Conservation (phyloP, 805 yeast genomes). For the Candida insectalens region DNA sequence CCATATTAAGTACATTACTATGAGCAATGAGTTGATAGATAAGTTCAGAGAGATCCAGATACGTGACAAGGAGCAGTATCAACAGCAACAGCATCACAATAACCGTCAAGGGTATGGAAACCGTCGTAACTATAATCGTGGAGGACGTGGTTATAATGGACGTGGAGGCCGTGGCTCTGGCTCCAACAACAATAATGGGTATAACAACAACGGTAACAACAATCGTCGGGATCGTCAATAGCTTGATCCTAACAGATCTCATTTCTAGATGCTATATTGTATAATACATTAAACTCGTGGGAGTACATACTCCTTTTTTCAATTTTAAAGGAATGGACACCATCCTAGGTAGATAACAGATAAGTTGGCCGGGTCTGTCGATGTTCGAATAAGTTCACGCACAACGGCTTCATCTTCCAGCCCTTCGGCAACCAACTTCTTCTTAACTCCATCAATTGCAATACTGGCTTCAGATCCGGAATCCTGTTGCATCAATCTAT, state of each 20-base stretch:
- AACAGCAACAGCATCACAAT: constrained; percentile 10
- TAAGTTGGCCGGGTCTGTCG: constrained; percentile 56
- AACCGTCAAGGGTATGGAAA: constrained; percentile 14
- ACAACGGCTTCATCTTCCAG: constrained; percentile 80
- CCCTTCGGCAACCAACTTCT: constrained; percentile 55
- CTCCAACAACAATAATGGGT: constrained; percentile 5
- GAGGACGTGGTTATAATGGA: constrained; percentile 16
- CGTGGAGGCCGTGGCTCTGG: constrained; percentile 2
- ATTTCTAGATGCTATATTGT: no score
- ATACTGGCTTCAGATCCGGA: constrained; percentile 63
- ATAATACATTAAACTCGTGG: no score
- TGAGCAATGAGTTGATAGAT: constrained; percentile 70
- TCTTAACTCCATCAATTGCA: constrained; percentile 65
- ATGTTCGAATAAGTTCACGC: constrained; percentile 69
- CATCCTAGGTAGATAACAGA: constrained; percentile 76
- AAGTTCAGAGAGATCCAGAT: constrained; percentile 57
- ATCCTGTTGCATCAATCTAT: constrained; percentile 12
- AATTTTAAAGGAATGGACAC: constrained; percentile 57
- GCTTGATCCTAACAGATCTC: background rate
- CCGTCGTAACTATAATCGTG: constrained; percentile 16
- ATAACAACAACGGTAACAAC: constrained; percentile 5
- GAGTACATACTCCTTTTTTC: no score
- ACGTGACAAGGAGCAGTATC: constrained; percentile 25
- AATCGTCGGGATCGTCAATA: background rate
- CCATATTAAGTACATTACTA: constrained; percentile 68